Conservation (phyloP, 208 protist genomes). For the Novymonas esmeraldas region DNA sequence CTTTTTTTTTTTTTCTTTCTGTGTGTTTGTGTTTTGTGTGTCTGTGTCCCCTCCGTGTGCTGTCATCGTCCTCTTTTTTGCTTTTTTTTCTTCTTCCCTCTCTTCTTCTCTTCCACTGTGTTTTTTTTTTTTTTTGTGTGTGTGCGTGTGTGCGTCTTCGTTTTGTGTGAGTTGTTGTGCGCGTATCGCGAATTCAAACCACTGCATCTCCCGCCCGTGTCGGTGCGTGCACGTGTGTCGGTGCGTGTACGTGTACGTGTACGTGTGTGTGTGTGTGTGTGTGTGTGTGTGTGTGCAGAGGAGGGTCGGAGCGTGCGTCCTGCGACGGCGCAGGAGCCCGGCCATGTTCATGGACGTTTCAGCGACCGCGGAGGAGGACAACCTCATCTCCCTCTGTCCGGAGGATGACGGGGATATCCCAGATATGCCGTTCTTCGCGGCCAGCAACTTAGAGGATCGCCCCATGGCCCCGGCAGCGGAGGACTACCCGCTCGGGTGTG, state of each 20-base stretch:
- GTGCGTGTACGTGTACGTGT: neutral
- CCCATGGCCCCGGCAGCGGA: slow-evolving; percentile 71
- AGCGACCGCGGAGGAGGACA: slow-evolving; percentile 17
- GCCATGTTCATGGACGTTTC: slow-evolving; percentile 23
- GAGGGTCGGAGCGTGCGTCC: neutral
- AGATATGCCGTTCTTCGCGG: slow-evolving; percentile 81
- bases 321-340: neutral
- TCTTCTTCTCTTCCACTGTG: neutral
- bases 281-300: neutral
- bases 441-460: slow-evolving; percentile 63
- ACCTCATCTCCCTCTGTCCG: slow-evolving; percentile 34
- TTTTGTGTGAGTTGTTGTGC: no score
- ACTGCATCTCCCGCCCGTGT: neutral
- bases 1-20: neutral
- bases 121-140: neutral
- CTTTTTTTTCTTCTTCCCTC: neutral
- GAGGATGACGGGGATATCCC: slow-evolving; percentile 45
- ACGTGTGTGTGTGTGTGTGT: neutral
- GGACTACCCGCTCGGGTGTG: slow-evolving; percentile 85
- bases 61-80: neutral
- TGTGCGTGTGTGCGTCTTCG: neutral
- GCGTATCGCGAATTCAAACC: neutral
- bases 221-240: neutral
- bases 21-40: neutral
- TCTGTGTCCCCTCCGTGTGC: neutral